These are phyloP conservation scores for Ascodesmis nigricans DNA, from an alignment of 495 filamentous ascomycete species.

Conservation along the genomic window DNA sequence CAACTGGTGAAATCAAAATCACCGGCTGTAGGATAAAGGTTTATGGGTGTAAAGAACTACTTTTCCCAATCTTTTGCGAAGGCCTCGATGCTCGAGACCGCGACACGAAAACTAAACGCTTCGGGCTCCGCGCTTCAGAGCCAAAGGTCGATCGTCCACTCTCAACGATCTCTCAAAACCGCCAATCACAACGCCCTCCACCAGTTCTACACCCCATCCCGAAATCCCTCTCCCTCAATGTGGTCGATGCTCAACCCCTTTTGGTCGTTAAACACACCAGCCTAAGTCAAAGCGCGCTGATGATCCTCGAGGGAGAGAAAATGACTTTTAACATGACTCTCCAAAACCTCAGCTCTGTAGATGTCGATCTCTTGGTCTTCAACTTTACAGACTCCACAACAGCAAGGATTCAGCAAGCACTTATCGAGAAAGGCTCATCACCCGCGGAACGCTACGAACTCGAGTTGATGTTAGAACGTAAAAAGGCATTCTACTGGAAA, in stretches of 20 bases:
- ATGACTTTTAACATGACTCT: constrained; percentile 58
- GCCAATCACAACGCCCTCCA: constrained; percentile 7
- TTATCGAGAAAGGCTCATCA: constrained; percentile 51
- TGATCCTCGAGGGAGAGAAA: constrained; percentile 75
- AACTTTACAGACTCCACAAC: constrained; percentile 79
- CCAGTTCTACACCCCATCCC: constrained; percentile 21
- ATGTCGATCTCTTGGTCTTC: constrained; percentile 66
- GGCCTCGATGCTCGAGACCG: constrained; percentile 46
- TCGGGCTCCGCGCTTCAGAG: constrained; percentile 40
- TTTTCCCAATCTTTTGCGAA: constrained; percentile 60
- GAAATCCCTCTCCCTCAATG: constrained; percentile 36
- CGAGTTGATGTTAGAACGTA: constrained; percentile 50
- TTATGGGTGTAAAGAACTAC: constrained; percentile 53
- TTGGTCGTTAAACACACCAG: constrained; percentile 52
- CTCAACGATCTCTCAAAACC: constrained; percentile 25
- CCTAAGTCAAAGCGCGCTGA: constrained; percentile 64
- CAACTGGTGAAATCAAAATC: constrained; percentile 45
- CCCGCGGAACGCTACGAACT: constrained; percentile 65
- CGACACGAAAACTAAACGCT: constrained; percentile 51
- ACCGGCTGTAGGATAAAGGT: constrained; percentile 62
- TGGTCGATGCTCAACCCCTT: constrained; percentile 56
- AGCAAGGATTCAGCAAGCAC: constrained; percentile 46
- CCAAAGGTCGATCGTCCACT: constrained; percentile 31
- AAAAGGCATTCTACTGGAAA: constrained; percentile 47
- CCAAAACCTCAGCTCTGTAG: constrained; percentile 45